Evolutionary conservation across 169 alveolate genomes (phyloP).

Genomic region (Plasmodium gonderi): DNA sequence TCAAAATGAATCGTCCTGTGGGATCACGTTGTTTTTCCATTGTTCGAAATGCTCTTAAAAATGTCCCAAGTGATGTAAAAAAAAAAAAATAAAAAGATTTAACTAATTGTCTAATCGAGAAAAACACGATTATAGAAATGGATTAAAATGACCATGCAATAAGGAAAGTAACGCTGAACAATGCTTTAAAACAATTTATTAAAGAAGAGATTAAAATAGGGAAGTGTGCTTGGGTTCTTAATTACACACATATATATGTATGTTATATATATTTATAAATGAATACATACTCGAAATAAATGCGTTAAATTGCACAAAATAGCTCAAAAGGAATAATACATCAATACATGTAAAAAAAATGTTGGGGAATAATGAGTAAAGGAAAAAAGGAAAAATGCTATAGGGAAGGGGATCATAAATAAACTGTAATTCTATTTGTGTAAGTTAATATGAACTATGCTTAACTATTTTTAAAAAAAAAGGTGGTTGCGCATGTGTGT

Average conservation of each 20-base stretch:
- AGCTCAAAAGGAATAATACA: background rate
- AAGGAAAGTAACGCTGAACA: too few relatives aligned
- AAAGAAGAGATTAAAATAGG: background rate
- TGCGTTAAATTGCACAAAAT: background rate
- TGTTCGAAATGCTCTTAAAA: background rate
- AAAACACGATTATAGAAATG: background rate
- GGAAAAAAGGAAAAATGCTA: background rate
- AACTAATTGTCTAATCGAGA: background rate
- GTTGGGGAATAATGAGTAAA: background rate
- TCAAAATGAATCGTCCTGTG: constrained; percentile 36
- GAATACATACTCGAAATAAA: background rate
- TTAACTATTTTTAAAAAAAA: background rate
- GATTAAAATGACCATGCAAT: background rate
- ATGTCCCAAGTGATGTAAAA: background rate
- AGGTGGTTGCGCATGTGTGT: background rate
- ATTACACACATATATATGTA: background rate
- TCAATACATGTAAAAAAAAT: background rate
- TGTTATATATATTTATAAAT: too few relatives aligned
- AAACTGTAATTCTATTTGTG: background rate
- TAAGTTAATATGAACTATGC: background rate
- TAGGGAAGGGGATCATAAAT: background rate
- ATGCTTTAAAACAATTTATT: background rate
- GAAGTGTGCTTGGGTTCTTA: background rate
- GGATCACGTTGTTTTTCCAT: background rate
- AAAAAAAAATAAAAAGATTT: background rate